phyloP scores from a whole-genome alignment of 106 monocot species.

The Dactylorhiza incarnata region DNA sequence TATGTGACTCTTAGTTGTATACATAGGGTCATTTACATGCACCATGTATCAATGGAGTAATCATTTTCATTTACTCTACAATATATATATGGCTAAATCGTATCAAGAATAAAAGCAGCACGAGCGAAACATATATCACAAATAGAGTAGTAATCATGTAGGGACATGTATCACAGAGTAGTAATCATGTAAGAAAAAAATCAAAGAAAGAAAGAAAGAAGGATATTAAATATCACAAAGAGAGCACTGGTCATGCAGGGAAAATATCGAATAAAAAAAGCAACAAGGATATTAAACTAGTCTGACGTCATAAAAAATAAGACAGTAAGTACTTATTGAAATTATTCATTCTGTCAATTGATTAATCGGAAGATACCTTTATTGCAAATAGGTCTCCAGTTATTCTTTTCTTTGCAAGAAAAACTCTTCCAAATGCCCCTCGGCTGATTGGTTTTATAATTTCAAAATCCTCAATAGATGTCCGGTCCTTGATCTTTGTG shows the following conservation, averaged over 20 bases:
- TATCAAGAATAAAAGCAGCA: not conserved
- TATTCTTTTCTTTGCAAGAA: conserved; percentile 94
- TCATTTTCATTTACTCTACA: too few species aligned
- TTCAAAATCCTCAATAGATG: conserved; percentile 98
- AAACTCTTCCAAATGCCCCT: conserved; percentile 98
- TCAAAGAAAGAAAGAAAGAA: too few species aligned
- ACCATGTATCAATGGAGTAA: too few species aligned
- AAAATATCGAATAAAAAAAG: not conserved
- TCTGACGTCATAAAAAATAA: not conserved
- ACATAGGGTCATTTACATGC: too few species aligned
- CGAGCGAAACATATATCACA: not conserved
- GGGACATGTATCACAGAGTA: not conserved
- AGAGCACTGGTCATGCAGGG: not conserved
- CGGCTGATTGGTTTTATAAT: conserved; percentile 98
- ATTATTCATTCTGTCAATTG: not conserved
- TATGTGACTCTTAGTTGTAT: too few species aligned
- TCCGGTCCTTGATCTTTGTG: conserved; percentile 76
- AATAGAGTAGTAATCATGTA: not conserved
- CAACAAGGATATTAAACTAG: not conserved
- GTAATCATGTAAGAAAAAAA: too few species aligned
- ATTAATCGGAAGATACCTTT: conserved; percentile 38
- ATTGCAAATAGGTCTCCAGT: conserved; percentile 98
- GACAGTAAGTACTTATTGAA: not conserved
- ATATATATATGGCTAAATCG: not conserved
- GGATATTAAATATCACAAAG: not conserved